Base-by-base conservation (phyloP, 352 stramenopile genomes). In the Pythium aristosporum region DNA sequence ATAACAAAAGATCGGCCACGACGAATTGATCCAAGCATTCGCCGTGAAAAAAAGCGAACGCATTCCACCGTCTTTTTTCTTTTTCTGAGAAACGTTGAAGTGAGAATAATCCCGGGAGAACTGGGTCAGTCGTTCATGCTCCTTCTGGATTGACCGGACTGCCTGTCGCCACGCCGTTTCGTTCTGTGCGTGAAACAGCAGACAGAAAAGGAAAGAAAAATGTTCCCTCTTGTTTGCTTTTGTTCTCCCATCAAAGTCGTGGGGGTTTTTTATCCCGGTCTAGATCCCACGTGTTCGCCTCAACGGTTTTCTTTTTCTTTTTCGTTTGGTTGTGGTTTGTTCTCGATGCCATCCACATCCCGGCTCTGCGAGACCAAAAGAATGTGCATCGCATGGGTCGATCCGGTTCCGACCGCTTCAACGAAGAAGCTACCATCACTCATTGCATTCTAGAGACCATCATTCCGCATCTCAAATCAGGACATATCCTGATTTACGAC, bases 401-500 rank as follows among this genome's bases (percentile, higher is more conserved):
- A 59, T 62, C 56, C 44, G 32, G 44, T 53, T 54, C 32, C 16
- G 18, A 8, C 39, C 36, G 51, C 60, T 66, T 66, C 60, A 66
- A 66, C 49, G 44, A 66, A 66, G 51, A 66, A 54, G 9, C 28
- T 5, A 66, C 58, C 36, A 65, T 53, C 49, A 60, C 60, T 59
- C 51, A 34, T 46, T n/a, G 6, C 20, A 18, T 66, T 42, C 37
- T 39, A 55, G 49, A 55, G 50, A 66, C 28, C 7, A 37, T 30
- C 60, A 66, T 36, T 66, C 60, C 23, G 5, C 0, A 13, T 39
- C 3, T 39, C 11, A 2, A 39, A 39, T 39, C 34, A 39, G 34
- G 34, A 9, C 15, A 34, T n/a, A 51, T 43, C 48, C 57, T 65
- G 21, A 34, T 59, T 42, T 49, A 7, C 2, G 11, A n/a, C 51